Percentiles rank a stretch among this genome's conserved stretches.
phyloP scores from a whole-genome alignment of 768 basidiomycete genomes.

The Roridomyces roridus region DNA sequence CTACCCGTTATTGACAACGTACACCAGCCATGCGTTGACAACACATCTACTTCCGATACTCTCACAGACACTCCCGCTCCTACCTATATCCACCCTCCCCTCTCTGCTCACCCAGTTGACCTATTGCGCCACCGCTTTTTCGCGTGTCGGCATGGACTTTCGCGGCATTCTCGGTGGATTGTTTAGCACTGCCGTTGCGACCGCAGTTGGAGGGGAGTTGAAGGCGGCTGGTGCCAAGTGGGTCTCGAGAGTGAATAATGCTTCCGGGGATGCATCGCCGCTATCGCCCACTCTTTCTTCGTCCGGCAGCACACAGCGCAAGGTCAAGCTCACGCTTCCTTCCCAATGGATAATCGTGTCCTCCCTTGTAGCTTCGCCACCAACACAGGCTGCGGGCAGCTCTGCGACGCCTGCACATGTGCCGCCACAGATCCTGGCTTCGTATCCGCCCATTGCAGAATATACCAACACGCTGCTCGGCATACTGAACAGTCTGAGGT shows the following conservation, averaged over 20 bases:
- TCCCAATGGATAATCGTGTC: slow-evolving; percentile 58
- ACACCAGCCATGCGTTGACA: slow-evolving; percentile 65
- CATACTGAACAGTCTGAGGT: slow-evolving; percentile 79
- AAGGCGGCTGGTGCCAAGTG: slow-evolving; percentile 46
- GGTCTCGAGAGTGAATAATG: slow-evolving; percentile 31
- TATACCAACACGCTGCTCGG: slow-evolving; percentile 76
- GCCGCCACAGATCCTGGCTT: slow-evolving; percentile 73
- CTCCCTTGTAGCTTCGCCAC: slow-evolving; percentile 37
- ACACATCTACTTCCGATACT: slow-evolving; percentile 74
- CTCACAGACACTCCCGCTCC: slow-evolving; percentile 61
- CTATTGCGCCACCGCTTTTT: slow-evolving; percentile 91
- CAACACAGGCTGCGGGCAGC: slow-evolving; percentile 30
- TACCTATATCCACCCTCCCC: slow-evolving; percentile 70
- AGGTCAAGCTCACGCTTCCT: slow-evolving; percentile 36
- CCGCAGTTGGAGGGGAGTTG: slow-evolving; percentile 61
- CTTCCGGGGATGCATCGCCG: slow-evolving; percentile 17
- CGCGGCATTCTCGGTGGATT: slow-evolving; percentile 68
- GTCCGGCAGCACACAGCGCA: slow-evolving; percentile 15
- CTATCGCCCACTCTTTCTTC: slow-evolving; percentile 22
- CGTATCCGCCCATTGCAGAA: slow-evolving; percentile 78
- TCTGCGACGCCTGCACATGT: slow-evolving; percentile 54
- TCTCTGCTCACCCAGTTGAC: slow-evolving; percentile 91
- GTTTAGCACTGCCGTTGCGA: slow-evolving; percentile 67
- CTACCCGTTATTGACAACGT: slow-evolving; percentile 65
- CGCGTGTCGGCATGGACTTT: slow-evolving; percentile 94